Base-by-base conservation (phyloP, 148 eudicot species). In the Salicornia ramosissima region DNA sequence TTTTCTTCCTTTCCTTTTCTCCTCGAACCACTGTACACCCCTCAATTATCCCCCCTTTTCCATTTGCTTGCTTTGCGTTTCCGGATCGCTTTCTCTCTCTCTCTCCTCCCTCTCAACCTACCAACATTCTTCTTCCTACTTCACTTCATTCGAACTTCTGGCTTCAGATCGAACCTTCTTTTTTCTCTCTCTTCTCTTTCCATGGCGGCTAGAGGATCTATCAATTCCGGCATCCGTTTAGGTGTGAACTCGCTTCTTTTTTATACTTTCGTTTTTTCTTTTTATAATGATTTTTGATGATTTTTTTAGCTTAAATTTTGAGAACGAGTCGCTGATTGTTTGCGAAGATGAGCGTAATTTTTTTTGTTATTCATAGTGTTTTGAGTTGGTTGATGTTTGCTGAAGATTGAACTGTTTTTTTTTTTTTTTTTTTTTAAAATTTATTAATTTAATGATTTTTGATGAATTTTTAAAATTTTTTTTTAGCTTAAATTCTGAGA, bases 181-280 rank as follows among this genome's bases (percentile, higher is more conserved):
- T 25, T 42, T 51, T 40, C 71, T 65, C 46, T 68, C 58, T 62
- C 42, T 12, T 28, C 43, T 10, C 40, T 30, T 42, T 47, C 25
- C 12, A 82, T 82, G 85, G 82, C 82, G 50, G 73, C 76, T 39
- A 68, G 71, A 76, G 82, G 85, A 53, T 66, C 85, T 24, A 66
- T 73, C 22, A 33, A 51, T 70, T 75, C 80, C 40, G 85, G 82
- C 59, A 79, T 82, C 73, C 80, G 82, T 53, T 65, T 82, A 40
- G 82, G 85, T 82, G 9, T 63, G 68, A 34, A 59, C 57, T 79
- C 54, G 42, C 6, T 67, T 64, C 5, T 15, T 30, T 0, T 19
- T 24, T 65, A 9, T 45, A n/a, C 13, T 47, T n/a, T 61, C 12
- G 4, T 21, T 26, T 43, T n/a, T 52, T 47, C 4, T 69, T 69